Conservation (phyloP, 805 yeast genomes). For the Myxozyma kluyveri region DNA sequence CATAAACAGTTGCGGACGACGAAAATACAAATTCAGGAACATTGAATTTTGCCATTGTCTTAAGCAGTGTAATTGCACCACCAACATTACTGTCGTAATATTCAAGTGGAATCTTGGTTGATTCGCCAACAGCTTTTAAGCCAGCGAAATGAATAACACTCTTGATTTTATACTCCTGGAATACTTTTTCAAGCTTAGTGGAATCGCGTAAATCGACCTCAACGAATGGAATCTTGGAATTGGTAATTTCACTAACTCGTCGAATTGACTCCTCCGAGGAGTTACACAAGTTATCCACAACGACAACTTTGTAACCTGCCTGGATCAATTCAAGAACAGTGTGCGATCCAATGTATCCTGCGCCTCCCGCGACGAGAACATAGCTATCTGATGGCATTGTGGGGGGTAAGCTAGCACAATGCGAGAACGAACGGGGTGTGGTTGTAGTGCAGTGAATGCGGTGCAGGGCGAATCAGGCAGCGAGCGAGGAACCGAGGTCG, state of each 20-base stretch:
- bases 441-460: background rate
- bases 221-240: constrained; percentile 49
- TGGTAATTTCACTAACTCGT: constrained; percentile 56
- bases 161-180: constrained; percentile 48
- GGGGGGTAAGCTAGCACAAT: constrained; percentile 1
- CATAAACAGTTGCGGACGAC: constrained; percentile 81
- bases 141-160: constrained; percentile 80
- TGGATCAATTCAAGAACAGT: constrained; percentile 63
- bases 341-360: constrained; percentile 84
- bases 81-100: constrained; percentile 67
- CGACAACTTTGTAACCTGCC: constrained; percentile 65
- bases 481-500: background rate
- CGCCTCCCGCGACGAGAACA: constrained; percentile 78
- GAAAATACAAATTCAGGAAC: constrained; percentile 64
- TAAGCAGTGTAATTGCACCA: constrained; percentile 61
- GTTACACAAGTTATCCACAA: constrained; percentile 67
- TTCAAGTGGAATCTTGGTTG: constrained; percentile 60
- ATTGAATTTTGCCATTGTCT: constrained; percentile 48
- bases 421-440: background rate
- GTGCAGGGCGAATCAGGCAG: background rate
- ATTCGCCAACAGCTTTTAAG: constrained; percentile 79
- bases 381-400: constrained; percentile 33
- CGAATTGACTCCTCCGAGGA: constrained; percentile 65
- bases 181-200: constrained; percentile 49
- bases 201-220: constrained; percentile 57